Evolutionary conservation across 1,284 basidiomycete species (phyloP), one percentile per base, ranked within the genome.

Genomic region (Boletellus deceptivus): DNA sequence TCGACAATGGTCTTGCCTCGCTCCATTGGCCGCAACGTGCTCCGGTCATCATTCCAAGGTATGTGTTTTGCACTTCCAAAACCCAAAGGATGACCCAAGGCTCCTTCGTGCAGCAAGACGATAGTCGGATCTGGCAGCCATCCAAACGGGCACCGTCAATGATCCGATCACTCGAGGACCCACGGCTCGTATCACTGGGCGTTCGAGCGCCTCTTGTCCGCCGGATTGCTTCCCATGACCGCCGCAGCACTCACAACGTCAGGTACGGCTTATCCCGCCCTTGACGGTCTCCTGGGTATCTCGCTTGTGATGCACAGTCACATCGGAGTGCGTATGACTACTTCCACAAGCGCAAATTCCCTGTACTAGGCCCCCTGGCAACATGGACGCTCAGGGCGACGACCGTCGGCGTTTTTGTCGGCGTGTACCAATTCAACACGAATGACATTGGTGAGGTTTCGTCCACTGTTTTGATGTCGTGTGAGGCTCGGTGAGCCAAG

Each of bases 101-200:
- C 34, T 49, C 20, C 20, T 20, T 53, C 22, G 50, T 36, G 11
- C 27, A 75, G 74, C 64, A 49, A 71, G 74, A 69, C 65, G 67
- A 62, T 68, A 20, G 65, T 68, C 51, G 70, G 62, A 49, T 58
- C 43, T 35, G 58, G 24, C 62, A 95, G 93, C 93, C 54, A 85
- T 98, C 70, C 83, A 91, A 76, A 85, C 86, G 71, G 96, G 96
- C 52, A 92, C 92, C 34, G 94, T 95, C 61, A 99, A 99, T 75
- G 96, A 99, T 69, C 91, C 96, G 2, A 92, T 90, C 4, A 74
- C 84, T 88, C 82, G 55, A 86, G 82, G 66, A 72, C 83, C 3
- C 91, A 97, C 65, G 96, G 97, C 45, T 96, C 93, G 2, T 89
- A 98, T 73, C 96, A 98, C 79, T 99, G 96, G 96, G 86, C 93